These are phyloP conservation scores for Prunus campanulata DNA, from an alignment of 306 rosid species.

Conservation along the genomic window DNA sequence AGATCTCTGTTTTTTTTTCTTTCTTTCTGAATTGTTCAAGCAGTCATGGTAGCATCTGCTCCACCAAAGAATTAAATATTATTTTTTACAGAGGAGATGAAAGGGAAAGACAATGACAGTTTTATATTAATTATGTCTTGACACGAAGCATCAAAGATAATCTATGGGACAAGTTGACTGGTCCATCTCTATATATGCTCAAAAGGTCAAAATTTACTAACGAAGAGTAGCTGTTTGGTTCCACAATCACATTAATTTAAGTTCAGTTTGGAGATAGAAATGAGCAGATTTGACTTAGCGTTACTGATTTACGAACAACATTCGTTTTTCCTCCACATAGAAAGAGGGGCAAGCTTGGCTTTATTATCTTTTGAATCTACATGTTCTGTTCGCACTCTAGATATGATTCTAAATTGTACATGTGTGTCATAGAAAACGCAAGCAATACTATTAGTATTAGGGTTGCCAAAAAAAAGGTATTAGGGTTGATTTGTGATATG, in stretches of 20 bases:
- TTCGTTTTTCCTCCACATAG: not conserved
- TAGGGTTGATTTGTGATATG: too few species aligned
- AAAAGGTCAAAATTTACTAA: constrained; percentile 21
- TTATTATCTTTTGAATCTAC: not conserved
- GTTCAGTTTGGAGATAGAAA: constrained; percentile 6
- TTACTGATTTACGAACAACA: not conserved
- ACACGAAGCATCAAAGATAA: constrained; percentile 7
- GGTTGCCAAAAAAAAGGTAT: not conserved
- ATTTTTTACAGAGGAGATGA: constrained; percentile 14
- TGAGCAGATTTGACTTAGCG: constrained; percentile 8
- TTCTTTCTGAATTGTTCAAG: constrained; percentile 6
- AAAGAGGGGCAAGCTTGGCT: not conserved
- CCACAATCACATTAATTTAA: not conserved
- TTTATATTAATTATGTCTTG: not conserved
- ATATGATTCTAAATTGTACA: not conserved
- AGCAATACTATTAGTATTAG: not conserved
- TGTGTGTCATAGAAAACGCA: not conserved
- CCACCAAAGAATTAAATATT: constrained; percentile 21
- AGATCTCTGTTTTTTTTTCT: not conserved
- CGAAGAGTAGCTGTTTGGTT: constrained; percentile 9
- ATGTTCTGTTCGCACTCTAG: not conserved
- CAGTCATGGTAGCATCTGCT: not conserved
- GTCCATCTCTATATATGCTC: not conserved
- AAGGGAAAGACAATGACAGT: constrained; percentile 11
- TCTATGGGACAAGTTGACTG: constrained; percentile 23